These are phyloP conservation scores for Penstemon davidsonii DNA, from an alignment of 257 asterid genomes.

Conservation along the genomic window DNA sequence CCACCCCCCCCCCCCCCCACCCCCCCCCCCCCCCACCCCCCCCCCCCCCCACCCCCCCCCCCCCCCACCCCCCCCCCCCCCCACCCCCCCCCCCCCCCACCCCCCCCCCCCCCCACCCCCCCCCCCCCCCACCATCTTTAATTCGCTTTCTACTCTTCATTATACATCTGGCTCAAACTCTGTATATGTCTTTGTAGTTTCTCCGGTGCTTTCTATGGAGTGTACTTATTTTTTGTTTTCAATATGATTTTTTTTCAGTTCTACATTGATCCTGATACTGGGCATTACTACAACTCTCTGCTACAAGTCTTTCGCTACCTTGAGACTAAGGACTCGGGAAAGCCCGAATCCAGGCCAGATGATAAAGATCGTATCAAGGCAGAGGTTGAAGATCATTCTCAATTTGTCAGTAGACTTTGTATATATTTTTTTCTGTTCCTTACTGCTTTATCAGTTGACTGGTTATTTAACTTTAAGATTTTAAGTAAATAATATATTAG, in stretches of 20 bases:
- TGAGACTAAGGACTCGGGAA: conserved; percentile 38
- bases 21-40: too few relatives aligned
- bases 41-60: too few relatives aligned
- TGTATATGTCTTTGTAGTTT: background rate
- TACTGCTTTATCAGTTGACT: background rate
- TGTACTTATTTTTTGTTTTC: conserved; percentile 14
- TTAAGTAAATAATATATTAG: too few relatives aligned
- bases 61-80: too few relatives aligned
- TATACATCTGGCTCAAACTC: too few relatives aligned
- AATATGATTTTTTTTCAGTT: conserved; percentile 45
- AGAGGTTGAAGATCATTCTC: conserved; percentile 27
- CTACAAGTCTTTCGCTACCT: conserved; percentile 53
- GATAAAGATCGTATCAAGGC: conserved; percentile 24
- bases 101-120: too few relatives aligned
- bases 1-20: too few relatives aligned
- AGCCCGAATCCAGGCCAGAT: conserved; percentile 26
- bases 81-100: too few relatives aligned
- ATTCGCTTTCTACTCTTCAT: too few relatives aligned
- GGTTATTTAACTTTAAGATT: too few relatives aligned
- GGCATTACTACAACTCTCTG: conserved; percentile 58
- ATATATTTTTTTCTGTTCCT: conserved; percentile 7
- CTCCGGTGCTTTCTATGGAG: conserved; percentile 4
- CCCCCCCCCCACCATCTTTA: too few relatives aligned
- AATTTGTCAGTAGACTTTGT: conserved; percentile 37
- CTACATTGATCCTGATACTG: conserved; percentile 57